Base-by-base conservation (phyloP, 106 monocot species). In the Apostasia ramifera region DNA sequence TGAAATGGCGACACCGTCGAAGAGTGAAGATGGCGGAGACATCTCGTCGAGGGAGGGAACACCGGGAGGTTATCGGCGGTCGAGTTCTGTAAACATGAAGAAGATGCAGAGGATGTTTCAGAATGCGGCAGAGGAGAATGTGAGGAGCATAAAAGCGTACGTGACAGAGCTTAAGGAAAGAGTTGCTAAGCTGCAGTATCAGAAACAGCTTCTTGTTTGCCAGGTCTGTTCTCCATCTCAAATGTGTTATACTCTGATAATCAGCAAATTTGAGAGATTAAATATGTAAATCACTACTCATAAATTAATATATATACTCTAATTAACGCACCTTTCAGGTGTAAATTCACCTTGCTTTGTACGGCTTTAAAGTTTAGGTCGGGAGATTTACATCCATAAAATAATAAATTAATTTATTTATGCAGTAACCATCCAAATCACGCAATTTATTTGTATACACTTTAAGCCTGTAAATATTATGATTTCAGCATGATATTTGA, bases 51-150 rank as follows among this genome's bases (percentile, higher is more conserved):
- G 83, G 53, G 98, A 93, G 0, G 87, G 87, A 12, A 98, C 92
- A 55, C 89, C 95, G 26, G 26, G 26, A 26, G 39, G 91, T 44
- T 68, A 80, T 49, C 78, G 77, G 45, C 79, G 89, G 47, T 92
- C 92, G 38, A 85, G 86, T 52, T 95, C 95, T 10, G 93, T 93
- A 51, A 99, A 99, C 73, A 99, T 93, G 98, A 77, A 75, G 57
- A 99, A 90, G 51, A 99, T 99, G 98, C 90, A 90, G 81, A 85
- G 82, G 55, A 90, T 99, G 90, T 99, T 90, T 68, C 87, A 93
- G 71, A 93, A 93, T 84, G 93, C 98, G 14, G 85, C 90, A 1
- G 93, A 99, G 60, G 93, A 99, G 62, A 93, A 93, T 70, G 83
- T 93, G 5, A 83, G 90, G 67, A 99, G 71, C 69, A 93, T 99